Conservation (phyloP, 148 eudicot genomes). For the Rhododendron williamsianum region DNA sequence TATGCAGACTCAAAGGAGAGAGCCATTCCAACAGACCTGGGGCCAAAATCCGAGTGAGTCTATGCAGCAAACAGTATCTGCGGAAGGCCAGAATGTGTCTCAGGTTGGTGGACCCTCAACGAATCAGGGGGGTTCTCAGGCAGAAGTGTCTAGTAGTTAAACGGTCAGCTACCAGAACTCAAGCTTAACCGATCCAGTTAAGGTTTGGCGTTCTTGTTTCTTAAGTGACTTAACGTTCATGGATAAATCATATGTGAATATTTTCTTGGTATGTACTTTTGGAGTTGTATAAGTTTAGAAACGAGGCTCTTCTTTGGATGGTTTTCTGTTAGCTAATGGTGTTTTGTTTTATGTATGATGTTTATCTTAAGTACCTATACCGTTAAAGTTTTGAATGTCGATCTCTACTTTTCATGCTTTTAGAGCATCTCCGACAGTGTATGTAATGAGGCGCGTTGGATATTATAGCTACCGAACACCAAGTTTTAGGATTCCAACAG, state of each 20-base stretch:
- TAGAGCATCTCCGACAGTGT: neutral
- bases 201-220: neutral
- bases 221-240: neutral
- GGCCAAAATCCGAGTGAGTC: slow-evolving; percentile 17
- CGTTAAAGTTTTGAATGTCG: neutral
- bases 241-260: neutral
- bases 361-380: neutral
- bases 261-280: neutral
- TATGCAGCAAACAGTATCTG: slow-evolving; percentile 13
- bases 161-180: neutral
- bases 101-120: slow-evolving; percentile 13
- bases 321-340: neutral
- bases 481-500: neutral
- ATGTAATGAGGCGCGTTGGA: neutral
- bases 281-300: neutral
- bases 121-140: slow-evolving; percentile 19
- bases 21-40: slow-evolving; percentile 30
- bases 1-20: slow-evolving; percentile 47
- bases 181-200: neutral
- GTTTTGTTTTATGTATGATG: neutral
- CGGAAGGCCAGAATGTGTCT: slow-evolving; percentile 19
- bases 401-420: neutral
- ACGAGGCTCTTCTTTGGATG: neutral
- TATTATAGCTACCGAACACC: neutral
- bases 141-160: neutral